phyloP scores from a whole-genome alignment of 2,329 filamentous ascomycete genomes.

The Lachnellula willkommii region DNA sequence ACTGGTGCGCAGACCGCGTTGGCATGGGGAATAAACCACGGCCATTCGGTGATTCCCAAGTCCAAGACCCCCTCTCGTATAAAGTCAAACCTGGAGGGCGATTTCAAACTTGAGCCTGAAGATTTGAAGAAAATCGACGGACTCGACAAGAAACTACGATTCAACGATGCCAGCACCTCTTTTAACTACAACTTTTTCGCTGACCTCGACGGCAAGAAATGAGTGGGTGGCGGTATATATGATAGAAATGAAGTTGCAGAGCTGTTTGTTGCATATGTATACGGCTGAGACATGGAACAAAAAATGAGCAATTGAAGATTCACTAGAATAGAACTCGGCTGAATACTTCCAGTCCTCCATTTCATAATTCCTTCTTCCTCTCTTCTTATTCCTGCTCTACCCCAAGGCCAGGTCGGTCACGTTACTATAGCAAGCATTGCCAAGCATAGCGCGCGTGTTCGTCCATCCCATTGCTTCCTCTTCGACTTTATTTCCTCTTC shows the following conservation, averaged over 20 bases:
- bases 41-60: constrained; percentile 60
- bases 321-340: too few species aligned
- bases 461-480: too few species aligned
- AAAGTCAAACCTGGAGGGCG: constrained; percentile 57
- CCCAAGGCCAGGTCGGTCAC: too few species aligned
- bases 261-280: not conserved
- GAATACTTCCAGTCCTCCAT: too few species aligned
- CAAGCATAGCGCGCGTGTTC: too few species aligned
- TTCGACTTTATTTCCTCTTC: too few species aligned
- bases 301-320: too few species aligned
- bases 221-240: not conserved
- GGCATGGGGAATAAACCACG: constrained; percentile 51
- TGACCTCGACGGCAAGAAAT: constrained; percentile 52
- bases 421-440: too few species aligned
- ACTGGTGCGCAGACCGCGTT: constrained; percentile 54
- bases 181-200: constrained; percentile 56
- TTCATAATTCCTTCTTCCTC: too few species aligned
- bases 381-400: too few species aligned
- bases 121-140: constrained; percentile 48
- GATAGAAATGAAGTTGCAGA: too few species aligned
- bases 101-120: constrained; percentile 53
- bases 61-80: constrained; percentile 55
- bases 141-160: constrained; percentile 56
- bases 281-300: not conserved
- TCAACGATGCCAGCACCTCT: constrained; percentile 52